Base-by-base conservation (phyloP, 140 eudicot genomes). In the Flaveria floridana region DNA sequence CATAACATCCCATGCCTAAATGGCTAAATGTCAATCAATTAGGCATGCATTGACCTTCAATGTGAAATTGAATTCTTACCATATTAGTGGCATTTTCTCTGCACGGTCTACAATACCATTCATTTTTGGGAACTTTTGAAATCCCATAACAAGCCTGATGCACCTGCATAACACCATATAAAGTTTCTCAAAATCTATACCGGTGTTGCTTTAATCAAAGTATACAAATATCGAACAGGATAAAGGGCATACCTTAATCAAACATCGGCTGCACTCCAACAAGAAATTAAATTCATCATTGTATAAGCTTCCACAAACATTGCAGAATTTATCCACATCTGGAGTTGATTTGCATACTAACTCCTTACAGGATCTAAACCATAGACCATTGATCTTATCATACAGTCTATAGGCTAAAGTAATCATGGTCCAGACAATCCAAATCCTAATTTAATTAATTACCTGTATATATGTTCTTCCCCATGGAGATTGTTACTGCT, bases 61-160 rank as follows among this genome's bases (percentile, higher is more conserved):
- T 2, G 16, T 65, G 28, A 39, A 18, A 9, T 18, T 66, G 30
- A 66, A 13, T 64, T 65, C 85, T 82, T 81, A 86, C 92, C 77
- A 63, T 85, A 52, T 85, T 76, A 51, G 72, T 82, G 70, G 78
- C 81, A 78, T 74, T 78, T 64, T 87, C 85, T 57, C 74, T 82
- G 77, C 92, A 87, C 13, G 92, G 89, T 78, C 92, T 85, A 77
- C 92, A 87, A 75, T 72, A 72, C 92, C 92, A 87, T 47, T 77
- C 71, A 71, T 72, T 73, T 81, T 77, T 84, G 56, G 95, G 91
- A 51, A 86, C 87, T 63, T 70, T 83, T 14, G 85, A 76, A 71
- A 88, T 72, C 7, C 88, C 90, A 74, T 85, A 85, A 81, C 94
- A 88, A 79, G 90, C 88, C 79, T 88, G 94, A 74, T 85, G 90